phyloP scores from a whole-genome alignment of 1,284 basidiomycete genomes.

The Ustilago xerochloae region DNA sequence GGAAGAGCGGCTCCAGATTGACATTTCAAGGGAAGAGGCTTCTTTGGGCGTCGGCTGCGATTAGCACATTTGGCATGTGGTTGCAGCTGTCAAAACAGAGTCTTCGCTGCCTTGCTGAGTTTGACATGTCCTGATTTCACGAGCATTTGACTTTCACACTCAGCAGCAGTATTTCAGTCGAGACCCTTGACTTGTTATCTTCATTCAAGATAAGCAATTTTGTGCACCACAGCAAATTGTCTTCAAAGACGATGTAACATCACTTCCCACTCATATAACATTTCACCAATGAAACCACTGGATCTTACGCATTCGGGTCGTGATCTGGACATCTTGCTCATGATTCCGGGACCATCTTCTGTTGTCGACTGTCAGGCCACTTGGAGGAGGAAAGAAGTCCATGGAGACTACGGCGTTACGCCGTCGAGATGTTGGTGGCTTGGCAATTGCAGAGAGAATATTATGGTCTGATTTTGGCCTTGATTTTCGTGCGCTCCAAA shows the following conservation, averaged over 20 bases:
- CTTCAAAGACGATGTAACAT: background rate
- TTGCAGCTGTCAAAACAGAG: background rate
- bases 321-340: too few relatives aligned
- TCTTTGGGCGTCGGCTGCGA: background rate
- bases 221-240: background rate
- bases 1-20: constrained; percentile 1
- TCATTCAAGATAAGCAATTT: background rate
- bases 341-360: background rate
- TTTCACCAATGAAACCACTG: too few relatives aligned
- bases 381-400: background rate
- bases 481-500: background rate
- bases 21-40: background rate
- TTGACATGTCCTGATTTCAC: constrained; percentile 1
- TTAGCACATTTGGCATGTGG: background rate
- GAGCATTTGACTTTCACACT: background rate
- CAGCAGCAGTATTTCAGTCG: background rate
- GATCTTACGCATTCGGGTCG: too few relatives aligned
- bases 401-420: background rate
- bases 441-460: constrained; percentile 5
- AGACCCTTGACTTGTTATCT: background rate
- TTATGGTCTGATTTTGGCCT: constrained; percentile 20
- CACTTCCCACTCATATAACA: too few relatives aligned
- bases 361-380: background rate
- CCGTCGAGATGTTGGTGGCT: background rate
- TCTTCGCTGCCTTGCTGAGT: background rate